phyloP scores from a whole-genome alignment of 257 asterid species.

The Primulina eburnea region DNA sequence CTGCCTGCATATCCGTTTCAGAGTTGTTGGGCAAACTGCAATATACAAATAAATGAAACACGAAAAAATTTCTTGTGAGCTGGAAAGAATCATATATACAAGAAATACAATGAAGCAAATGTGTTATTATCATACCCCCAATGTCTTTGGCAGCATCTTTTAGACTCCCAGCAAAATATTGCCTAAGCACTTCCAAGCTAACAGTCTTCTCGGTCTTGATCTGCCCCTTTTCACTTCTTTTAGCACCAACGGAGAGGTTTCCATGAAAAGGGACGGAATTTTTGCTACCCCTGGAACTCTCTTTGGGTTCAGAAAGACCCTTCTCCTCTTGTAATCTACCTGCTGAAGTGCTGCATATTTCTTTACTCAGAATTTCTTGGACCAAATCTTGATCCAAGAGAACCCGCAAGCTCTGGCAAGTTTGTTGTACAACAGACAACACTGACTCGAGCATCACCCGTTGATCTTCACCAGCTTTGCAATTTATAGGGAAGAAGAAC shows the following conservation, averaged over 20 bases:
- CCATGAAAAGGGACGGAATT: slow-evolving; percentile 15
- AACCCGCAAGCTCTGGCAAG: slow-evolving; percentile 57
- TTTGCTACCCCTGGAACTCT: not conserved
- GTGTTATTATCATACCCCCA: slow-evolving; percentile 51
- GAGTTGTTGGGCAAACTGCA: slow-evolving; percentile 87
- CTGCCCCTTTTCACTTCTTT: slow-evolving; percentile 47
- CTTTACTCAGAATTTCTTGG: slow-evolving; percentile 37
- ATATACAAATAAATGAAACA: not conserved
- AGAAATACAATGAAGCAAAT: not conserved
- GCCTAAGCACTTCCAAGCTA: slow-evolving; percentile 69
- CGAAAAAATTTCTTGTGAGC: not conserved
- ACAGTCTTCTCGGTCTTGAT: slow-evolving; percentile 64
- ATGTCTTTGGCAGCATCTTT: slow-evolving; percentile 80
- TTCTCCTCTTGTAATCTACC: slow-evolving; percentile 29
- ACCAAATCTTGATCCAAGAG: slow-evolving; percentile 61
- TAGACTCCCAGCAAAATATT: slow-evolving; percentile 72
- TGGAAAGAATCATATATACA: not conserved
- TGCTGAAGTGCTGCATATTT: slow-evolving; percentile 21
- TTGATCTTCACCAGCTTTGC: slow-evolving; percentile 54
- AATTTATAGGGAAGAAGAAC: slow-evolving; percentile 66
- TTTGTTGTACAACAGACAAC: slow-evolving; percentile 52
- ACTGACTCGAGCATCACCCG: slow-evolving; percentile 58
- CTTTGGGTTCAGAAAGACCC: slow-evolving; percentile 26
- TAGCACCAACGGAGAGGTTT: slow-evolving; percentile 42
- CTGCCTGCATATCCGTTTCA: slow-evolving; percentile 86